Conservation (phyloP, 345 rosid species). For the Ricinus communis region DNA sequence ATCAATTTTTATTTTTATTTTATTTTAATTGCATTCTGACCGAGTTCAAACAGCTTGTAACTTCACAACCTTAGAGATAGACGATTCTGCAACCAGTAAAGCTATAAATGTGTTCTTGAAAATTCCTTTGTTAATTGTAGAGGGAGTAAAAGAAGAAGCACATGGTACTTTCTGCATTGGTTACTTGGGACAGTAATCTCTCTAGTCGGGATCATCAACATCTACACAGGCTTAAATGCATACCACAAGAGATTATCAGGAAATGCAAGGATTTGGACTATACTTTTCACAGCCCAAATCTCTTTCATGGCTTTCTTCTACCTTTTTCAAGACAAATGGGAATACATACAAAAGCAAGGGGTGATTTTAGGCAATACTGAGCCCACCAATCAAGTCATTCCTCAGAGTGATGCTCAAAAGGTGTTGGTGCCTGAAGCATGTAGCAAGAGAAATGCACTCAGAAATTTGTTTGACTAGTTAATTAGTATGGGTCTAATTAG, state of each 20-base stretch:
- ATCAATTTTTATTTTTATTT: no score
- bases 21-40: no score
- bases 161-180: conserved; percentile 86
- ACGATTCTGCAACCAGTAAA: no score
- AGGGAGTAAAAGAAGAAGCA: conserved; percentile 62
- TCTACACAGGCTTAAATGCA: conserved; percentile 76
- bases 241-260: conserved; percentile 55
- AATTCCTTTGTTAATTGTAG: conserved; percentile 28
- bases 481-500: not conserved
- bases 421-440: conserved; percentile 41
- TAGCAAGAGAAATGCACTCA: conserved; percentile 69
- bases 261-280: conserved; percentile 54
- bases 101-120: no score
- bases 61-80: no score
- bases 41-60: no score
- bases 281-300: conserved; percentile 73
- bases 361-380: conserved; percentile 23
- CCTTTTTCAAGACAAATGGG: conserved; percentile 87
- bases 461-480: conserved; percentile 59
- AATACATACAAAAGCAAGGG: conserved; percentile 61
- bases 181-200: conserved; percentile 63
- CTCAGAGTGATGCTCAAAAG: conserved; percentile 10
- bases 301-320: conserved; percentile 62
- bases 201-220: conserved; percentile 64
- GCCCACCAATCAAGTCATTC: conserved; percentile 11